Percentiles rank a stretch among this genome's conserved stretches.
phyloP scores from a whole-genome alignment of 768 basidiomycete genomes.

The Lactifluus echinatus region DNA sequence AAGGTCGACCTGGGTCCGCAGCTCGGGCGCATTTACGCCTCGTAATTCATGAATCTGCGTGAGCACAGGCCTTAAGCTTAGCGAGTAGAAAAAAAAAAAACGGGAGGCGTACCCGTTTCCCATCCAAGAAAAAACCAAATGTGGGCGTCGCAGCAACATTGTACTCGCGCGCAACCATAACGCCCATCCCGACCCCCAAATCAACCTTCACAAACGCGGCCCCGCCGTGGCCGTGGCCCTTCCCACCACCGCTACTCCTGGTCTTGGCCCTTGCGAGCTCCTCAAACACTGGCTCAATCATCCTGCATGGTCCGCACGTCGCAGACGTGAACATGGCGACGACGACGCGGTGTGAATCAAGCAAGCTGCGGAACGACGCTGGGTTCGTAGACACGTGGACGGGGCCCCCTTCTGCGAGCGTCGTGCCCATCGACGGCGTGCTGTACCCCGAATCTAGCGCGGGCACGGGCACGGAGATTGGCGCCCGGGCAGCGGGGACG shows the following conservation, averaged over 20 bases:
- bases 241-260: constrained; percentile 24
- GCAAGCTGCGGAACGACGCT: constrained; percentile 57
- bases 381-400: constrained; percentile 69
- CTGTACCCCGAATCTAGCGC: constrained; percentile 24
- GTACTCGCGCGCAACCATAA: constrained; percentile 50
- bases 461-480: constrained; percentile 20
- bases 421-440: constrained; percentile 37
- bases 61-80: background rate
- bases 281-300: constrained; percentile 82
- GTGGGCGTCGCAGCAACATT: constrained; percentile 76
- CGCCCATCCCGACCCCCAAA: constrained; percentile 57
- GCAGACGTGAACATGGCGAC: constrained; percentile 77
- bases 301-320: constrained; percentile 69
- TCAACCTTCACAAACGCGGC: constrained; percentile 84
- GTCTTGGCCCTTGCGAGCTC: constrained; percentile 58
- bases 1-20: constrained; percentile 65
- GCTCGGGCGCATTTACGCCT: constrained; percentile 60
- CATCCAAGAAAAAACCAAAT: constrained; percentile 80
- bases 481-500: constrained; percentile 8
- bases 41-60: constrained; percentile 58
- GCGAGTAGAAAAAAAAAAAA: background rate
- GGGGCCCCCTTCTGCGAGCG: constrained; percentile 34
- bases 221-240: too few species aligned
- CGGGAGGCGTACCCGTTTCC: constrained; percentile 48
- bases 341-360: constrained; percentile 59